A percentile compares a stretch with the other conserved stretches of the same genome.
Evolutionary conservation across 1,284 basidiomycete species (phyloP).

Genomic region (Ustilago crameri): DNA sequence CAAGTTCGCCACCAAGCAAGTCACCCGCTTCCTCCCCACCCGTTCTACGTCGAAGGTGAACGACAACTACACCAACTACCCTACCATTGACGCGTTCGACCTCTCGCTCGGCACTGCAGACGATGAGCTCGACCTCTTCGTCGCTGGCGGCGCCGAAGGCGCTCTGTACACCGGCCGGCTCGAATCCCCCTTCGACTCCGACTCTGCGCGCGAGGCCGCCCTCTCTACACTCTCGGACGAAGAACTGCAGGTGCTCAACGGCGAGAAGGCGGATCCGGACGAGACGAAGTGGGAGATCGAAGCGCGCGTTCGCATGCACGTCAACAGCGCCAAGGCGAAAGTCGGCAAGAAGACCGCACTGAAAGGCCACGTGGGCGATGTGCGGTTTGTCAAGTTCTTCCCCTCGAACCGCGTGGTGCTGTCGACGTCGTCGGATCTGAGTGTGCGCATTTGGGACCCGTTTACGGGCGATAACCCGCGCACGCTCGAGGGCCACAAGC

Average conservation of each 20-base stretch:
- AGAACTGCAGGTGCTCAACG: constrained; percentile 14
- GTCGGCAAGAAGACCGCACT: constrained; percentile 31
- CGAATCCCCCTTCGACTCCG: constrained; percentile 10
- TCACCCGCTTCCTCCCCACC: constrained; percentile 24
- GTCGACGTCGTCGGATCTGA: constrained; percentile 76
- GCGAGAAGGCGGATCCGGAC: constrained; percentile 21
- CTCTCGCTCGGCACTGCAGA: constrained; percentile 26
- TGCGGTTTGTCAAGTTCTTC: constrained; percentile 58
- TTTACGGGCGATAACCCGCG: constrained; percentile 70
- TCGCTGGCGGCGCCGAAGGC: constrained; percentile 50
- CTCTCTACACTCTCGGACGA: constrained; percentile 19
- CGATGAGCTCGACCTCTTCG: constrained; percentile 39
- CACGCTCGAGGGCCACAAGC: constrained; percentile 77
- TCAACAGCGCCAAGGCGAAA: constrained; percentile 17
- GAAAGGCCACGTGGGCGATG: constrained; percentile 59
- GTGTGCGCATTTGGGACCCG: constrained; percentile 75
- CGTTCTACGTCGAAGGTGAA: constrained; percentile 34
- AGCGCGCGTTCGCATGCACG: constrained; percentile 28
- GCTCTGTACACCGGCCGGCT: constrained; percentile 32
- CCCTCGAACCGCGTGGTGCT: constrained; percentile 70
- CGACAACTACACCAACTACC: constrained; percentile 48
- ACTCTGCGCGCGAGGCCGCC: constrained; percentile 6
- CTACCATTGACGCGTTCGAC: constrained; percentile 51
- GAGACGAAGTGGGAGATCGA: constrained; percentile 39
- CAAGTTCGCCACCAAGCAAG: constrained; percentile 16